These are phyloP conservation scores for Fragaria nilgerrensis DNA, from an alignment of 306 rosid species.

Conservation along the genomic window DNA sequence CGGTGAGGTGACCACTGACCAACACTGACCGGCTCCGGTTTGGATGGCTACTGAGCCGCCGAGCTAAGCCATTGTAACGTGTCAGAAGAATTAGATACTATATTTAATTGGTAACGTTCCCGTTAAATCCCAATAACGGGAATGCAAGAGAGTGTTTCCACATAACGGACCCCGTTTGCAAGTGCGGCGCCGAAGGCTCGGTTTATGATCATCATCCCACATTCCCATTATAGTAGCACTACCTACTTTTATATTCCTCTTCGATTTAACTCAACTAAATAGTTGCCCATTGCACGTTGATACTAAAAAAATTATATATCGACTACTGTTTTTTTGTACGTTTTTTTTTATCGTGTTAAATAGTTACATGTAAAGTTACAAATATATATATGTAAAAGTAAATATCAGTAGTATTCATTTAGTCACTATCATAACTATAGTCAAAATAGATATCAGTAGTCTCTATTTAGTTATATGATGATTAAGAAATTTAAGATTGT, in stretches of 20 bases:
- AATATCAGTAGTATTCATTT: no score
- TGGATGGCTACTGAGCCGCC: neutral
- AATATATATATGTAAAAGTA: no score
- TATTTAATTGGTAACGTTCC: neutral
- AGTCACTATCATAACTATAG: no score
- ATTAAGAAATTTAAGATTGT: no score
- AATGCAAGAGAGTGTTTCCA: neutral
- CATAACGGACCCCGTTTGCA: conserved; percentile 4
- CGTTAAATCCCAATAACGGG: neutral
- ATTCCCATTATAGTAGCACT: neutral
- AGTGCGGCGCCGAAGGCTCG: conserved; percentile 13
- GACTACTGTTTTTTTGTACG: no score
- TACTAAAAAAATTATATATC: no score
- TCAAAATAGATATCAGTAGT: no score
- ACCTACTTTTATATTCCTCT: neutral
- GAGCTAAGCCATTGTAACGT: neutral
- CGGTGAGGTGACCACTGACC: neutral
- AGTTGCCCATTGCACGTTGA: no score
- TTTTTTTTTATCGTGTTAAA: no score
- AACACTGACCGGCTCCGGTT: neutral
- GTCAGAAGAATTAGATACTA: neutral
- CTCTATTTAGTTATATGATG: no score
- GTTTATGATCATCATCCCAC: neutral
- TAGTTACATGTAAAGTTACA: no score
- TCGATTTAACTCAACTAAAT: neutral